Evolutionary conservation across 2,329 filamentous ascomycete species (phyloP).

Genomic region (Grosmannia serpens): DNA sequence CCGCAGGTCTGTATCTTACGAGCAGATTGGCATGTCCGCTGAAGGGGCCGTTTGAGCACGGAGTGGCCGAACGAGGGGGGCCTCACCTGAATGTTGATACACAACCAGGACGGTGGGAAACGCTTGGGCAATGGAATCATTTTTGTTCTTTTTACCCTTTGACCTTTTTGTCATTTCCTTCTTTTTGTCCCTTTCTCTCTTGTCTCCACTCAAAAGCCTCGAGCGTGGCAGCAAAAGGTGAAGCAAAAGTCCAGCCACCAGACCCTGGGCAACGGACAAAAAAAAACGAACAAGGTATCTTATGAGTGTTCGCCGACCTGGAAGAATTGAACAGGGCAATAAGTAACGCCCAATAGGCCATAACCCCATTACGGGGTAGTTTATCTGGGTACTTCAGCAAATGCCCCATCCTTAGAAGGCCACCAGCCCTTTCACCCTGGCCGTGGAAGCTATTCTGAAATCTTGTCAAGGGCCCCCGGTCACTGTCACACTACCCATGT

Average conservation of each 20-base stretch:
- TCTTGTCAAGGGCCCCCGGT: not conserved
- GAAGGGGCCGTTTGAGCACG: not conserved
- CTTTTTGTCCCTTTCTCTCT: too few relatives aligned
- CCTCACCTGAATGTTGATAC: not conserved
- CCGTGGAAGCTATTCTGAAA: not conserved
- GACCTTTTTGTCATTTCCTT: too few relatives aligned
- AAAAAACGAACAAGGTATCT: too few relatives aligned
- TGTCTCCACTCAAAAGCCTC: too few relatives aligned
- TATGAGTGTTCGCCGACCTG: too few relatives aligned
- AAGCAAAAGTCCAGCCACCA: too few relatives aligned
- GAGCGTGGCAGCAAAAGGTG: too few relatives aligned
- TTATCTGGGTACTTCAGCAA: not conserved
- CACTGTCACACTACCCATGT: not conserved
- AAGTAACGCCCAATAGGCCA: not conserved
- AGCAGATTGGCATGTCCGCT: not conserved
- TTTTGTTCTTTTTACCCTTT: too few relatives aligned
- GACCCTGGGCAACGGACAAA: too few relatives aligned
- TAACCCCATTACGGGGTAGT: not conserved
- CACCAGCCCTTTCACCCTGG: not conserved
- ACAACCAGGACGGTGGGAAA: not conserved
- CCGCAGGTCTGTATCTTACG: not conserved
- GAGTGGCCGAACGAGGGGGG: not conserved
- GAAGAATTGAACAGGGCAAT: too few relatives aligned
- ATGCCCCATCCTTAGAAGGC: not conserved
- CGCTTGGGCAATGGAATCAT: not conserved